Percentiles rank a stretch among this genome's conserved stretches.
Conservation (phyloP, 768 basidiomycete genomes). For the Harrya chromipes region DNA sequence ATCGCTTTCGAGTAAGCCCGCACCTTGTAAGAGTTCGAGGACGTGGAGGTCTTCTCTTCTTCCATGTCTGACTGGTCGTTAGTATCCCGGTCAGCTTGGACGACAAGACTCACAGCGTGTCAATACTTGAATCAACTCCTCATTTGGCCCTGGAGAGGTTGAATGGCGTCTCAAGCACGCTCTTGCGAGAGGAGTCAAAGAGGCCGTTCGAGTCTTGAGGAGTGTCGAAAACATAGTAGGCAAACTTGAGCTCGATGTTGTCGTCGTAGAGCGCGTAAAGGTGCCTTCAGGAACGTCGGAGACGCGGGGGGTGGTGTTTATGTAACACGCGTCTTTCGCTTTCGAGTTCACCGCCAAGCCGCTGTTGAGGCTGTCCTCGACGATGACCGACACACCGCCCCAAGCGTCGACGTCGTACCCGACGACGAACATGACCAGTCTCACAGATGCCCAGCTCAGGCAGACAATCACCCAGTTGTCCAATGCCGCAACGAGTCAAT, state of each 20-base stretch:
- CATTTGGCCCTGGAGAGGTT: slow-evolving; percentile 29
- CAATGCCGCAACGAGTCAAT: slow-evolving; percentile 37
- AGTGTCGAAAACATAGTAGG: slow-evolving; percentile 19
- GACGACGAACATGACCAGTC: slow-evolving; percentile 36
- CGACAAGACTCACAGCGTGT: slow-evolving; percentile 35
- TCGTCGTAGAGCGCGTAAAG: background rate
- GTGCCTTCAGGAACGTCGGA: background rate
- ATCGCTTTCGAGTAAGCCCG: slow-evolving; percentile 51
- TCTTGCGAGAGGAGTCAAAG: slow-evolving; percentile 2
- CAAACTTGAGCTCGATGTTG: background rate
- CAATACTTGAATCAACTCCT: slow-evolving; percentile 40
- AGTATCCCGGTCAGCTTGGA: background rate
- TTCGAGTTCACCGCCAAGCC: background rate
- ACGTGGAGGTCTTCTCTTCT: slow-evolving; percentile 37
- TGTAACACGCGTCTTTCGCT: slow-evolving; percentile 23
- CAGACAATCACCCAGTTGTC: slow-evolving; percentile 58
- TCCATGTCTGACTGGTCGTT: slow-evolving; percentile 33
- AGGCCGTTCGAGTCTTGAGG: slow-evolving; percentile 2
- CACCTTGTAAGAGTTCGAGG: slow-evolving; percentile 47
- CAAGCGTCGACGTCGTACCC: slow-evolving; percentile 30
- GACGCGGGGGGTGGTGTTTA: slow-evolving; percentile 11
- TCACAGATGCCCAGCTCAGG: slow-evolving; percentile 62
- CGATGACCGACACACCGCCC: slow-evolving; percentile 30
- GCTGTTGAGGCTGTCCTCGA: background rate
- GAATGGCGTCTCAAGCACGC: slow-evolving; percentile 17